Base-by-base conservation (phyloP, 495 filamentous ascomycete species). In the Lineolata rhizophorae region DNA sequence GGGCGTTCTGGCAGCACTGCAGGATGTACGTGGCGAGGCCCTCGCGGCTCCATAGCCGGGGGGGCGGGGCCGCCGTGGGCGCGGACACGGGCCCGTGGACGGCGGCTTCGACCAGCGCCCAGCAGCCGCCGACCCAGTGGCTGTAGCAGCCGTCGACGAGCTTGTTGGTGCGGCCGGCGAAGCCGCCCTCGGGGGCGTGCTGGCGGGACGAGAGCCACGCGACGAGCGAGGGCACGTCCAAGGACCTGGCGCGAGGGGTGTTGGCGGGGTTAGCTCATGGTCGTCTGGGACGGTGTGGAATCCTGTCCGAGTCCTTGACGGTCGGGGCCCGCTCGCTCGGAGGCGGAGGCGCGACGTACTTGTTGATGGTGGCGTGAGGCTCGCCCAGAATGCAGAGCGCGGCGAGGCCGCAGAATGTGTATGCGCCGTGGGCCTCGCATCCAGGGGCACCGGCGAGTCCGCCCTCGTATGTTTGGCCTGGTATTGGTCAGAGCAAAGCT, bases 121-220 rank as follows among this genome's bases (percentile, higher is more conserved):
- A 97, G 51, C 84, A 94, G 18, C 73, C 77, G 4, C 90, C 87
- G 6, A 93, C 76, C 87, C 87, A 97, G 44, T 91, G 83, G 51
- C 77, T 85, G 54, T 97, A 95, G 50, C 87, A 97, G 30, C 85
- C 87, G 52, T 97, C 87, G 15, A 95, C 84, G 5, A 97, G 62
- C 53, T 97, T 97, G 55, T 95, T 94, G n/a, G 87, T 92, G 40
- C 87, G 68, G 36, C 87, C 87, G 11, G 77, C 67, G 43, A 85
- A 76, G 9, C 87, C 87, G 25, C 83, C 90, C 52, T 95, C 87
- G 2, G 87, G 90, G 5, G 67, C 70, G 55, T 85, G 77, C 48
- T 97, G 87, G 34, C 84, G 70, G 21, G 77, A 67, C 21, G 79
- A 82, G 14, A 95, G 63, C 82, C 87, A 95, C 27, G 72, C 69